Conservation (phyloP, 2,329 filamentous ascomycete genomes). For the Metarhizium anisopliae region DNA sequence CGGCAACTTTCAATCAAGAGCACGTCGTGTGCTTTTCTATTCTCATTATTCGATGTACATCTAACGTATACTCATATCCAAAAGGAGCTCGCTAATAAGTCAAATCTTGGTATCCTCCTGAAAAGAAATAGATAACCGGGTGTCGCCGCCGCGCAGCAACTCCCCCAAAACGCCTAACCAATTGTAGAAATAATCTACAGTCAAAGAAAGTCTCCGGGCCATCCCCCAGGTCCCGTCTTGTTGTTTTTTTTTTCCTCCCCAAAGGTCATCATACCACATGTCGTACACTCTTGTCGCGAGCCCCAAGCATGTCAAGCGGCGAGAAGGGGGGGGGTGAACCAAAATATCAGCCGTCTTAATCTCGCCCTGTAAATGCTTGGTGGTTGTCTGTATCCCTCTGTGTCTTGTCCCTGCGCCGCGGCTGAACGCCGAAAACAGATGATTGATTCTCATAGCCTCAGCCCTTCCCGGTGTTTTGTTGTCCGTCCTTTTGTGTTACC, state of each 20-base stretch:
- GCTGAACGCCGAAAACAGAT: constrained; percentile 5
- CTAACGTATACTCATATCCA: neutral
- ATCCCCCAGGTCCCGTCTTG: too few relatives aligned
- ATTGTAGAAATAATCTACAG: neutral
- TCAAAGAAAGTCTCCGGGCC: too few relatives aligned
- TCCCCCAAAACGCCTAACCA: neutral
- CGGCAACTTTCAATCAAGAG: neutral
- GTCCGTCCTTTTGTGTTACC: neutral
- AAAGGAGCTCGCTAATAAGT: neutral
- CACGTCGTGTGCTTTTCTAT: neutral
- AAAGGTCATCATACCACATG: too few relatives aligned
- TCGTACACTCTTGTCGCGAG: too few relatives aligned
- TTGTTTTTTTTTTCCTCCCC: too few relatives aligned
- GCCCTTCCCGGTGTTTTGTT: neutral
- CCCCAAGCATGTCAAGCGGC: too few relatives aligned
- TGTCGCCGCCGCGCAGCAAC: neutral
- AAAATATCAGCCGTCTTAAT: neutral
- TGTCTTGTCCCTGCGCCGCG: constrained; percentile 3
- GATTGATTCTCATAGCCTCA: neutral
- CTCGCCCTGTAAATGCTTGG: neutral
- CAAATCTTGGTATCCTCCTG: neutral
- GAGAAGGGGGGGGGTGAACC: neutral
- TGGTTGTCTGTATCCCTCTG: neutral
- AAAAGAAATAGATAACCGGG: neutral
- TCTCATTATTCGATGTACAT: neutral